phyloP scores from a whole-genome alignment of 2,329 filamentous ascomycete species.

The Colletotrichum agaves region DNA sequence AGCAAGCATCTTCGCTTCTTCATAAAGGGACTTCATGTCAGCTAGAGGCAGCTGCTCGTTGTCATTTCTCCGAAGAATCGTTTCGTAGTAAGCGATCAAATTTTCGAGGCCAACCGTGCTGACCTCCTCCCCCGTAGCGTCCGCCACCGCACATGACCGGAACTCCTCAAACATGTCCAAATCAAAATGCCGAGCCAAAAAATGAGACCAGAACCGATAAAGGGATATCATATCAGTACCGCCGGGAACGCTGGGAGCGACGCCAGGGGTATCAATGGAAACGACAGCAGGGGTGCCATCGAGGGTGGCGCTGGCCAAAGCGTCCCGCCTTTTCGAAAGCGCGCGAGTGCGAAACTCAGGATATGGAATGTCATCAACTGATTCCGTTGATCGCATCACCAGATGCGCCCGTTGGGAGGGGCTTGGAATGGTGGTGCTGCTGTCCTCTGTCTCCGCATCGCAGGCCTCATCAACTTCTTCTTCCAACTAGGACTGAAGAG shows the following conservation, averaged over 20 bases:
- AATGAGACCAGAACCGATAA: slow-evolving; percentile 81
- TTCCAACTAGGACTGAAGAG: slow-evolving; percentile 38
- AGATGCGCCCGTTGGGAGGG: slow-evolving; percentile 32
- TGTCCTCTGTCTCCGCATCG: slow-evolving; percentile 10
- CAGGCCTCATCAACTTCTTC: slow-evolving; percentile 28
- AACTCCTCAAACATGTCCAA: slow-evolving; percentile 81
- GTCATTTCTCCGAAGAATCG: slow-evolving; percentile 6
- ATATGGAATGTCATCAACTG: slow-evolving; percentile 41
- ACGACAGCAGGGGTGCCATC: slow-evolving; percentile 40
- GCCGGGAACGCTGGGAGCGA: slow-evolving; percentile 1
- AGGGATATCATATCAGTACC: slow-evolving; percentile 68
- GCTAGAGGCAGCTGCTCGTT: neutral
- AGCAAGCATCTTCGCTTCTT: slow-evolving; percentile 27
- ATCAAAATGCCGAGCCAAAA: slow-evolving; percentile 79
- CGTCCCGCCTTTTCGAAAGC: slow-evolving; percentile 49
- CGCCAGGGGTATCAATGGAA: slow-evolving; percentile 50
- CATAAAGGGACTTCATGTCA: slow-evolving; percentile 16
- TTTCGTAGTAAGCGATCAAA: slow-evolving; percentile 72
- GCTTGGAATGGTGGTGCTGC: slow-evolving; percentile 8
- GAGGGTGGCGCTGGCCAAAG: slow-evolving; percentile 41
- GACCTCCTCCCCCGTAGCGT: slow-evolving; percentile 59
- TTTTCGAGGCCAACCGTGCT: slow-evolving; percentile 67
- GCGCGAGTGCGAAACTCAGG: slow-evolving; percentile 52
- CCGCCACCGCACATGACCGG: slow-evolving; percentile 72
- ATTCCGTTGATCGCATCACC: slow-evolving; percentile 29